Evolutionary conservation across 2,329 filamentous ascomycete genomes (phyloP).

Genomic region (Aspergillus latus): DNA sequence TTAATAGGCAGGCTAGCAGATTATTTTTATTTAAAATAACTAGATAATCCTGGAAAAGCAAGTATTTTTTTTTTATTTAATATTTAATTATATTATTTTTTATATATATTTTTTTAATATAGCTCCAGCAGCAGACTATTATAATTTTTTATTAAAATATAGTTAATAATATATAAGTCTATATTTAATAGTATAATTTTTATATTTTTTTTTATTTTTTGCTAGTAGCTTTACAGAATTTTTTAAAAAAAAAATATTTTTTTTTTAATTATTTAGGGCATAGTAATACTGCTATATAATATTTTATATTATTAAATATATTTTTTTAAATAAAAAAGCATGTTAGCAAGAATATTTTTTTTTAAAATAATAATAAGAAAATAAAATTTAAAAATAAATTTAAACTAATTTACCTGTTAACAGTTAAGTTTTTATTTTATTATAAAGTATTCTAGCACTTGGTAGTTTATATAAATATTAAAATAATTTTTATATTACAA

Average conservation of each 20-base stretch:
- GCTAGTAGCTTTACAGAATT: not conserved
- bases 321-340: not conserved
- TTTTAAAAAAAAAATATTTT: not conserved
- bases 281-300: not conserved
- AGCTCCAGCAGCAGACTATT: not conserved
- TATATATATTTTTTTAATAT: not conserved
- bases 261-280: not conserved
- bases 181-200: not conserved
- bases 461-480: constrained; percentile 28
- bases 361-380: constrained; percentile 17
- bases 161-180: not conserved
- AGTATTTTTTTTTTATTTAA: not conserved
- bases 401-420: constrained; percentile 12
- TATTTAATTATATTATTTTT: not conserved
- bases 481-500: constrained; percentile 7
- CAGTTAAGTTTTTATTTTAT: constrained; percentile 19
- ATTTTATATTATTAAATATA: not conserved
- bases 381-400: constrained; percentile 13
- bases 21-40: not conserved
- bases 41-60: not conserved
- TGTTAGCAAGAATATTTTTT: not conserved
- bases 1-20: not conserved
- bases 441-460: constrained; percentile 32
- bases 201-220: not conserved
- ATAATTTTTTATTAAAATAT: not conserved